Conservation (phyloP, 2,329 filamentous ascomycete genomes). For the Pestalotiopsis sp. region DNA sequence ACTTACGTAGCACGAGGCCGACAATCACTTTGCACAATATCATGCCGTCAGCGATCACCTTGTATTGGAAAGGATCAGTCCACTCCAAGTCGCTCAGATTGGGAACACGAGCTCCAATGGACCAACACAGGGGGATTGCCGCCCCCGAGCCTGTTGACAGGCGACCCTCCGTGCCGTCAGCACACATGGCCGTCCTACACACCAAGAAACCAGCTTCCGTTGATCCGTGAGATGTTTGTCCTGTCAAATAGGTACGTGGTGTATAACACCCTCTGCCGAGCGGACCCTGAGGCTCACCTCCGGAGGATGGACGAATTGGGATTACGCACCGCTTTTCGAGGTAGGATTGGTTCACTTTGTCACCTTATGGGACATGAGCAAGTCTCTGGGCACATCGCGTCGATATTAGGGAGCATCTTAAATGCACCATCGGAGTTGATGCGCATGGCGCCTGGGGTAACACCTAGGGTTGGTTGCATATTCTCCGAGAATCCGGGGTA, state of each 20-base stretch:
- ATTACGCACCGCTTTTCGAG: constrained; percentile 20
- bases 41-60: neutral
- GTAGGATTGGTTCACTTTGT: neutral
- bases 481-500: constrained; percentile 10
- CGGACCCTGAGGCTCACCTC: constrained; percentile 15
- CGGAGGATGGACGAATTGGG: constrained; percentile 28
- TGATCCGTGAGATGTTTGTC: neutral
- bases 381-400: neutral
- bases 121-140: neutral
- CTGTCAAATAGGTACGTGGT: neutral
- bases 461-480: neutral
- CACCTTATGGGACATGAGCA: neutral
- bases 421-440: neutral
- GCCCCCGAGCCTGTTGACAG: neutral
- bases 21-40: neutral
- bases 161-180: neutral
- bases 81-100: neutral
- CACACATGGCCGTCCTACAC: neutral
- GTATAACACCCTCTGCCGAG: constrained; percentile 26
- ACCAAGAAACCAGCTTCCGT: neutral
- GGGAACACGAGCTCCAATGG: neutral
- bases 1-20: neutral
- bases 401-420: neutral
- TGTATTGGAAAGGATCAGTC: neutral
- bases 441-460: neutral